phyloP scores from a whole-genome alignment of 2,329 filamentous ascomycete genomes.

The Clonostachys sp. region DNA sequence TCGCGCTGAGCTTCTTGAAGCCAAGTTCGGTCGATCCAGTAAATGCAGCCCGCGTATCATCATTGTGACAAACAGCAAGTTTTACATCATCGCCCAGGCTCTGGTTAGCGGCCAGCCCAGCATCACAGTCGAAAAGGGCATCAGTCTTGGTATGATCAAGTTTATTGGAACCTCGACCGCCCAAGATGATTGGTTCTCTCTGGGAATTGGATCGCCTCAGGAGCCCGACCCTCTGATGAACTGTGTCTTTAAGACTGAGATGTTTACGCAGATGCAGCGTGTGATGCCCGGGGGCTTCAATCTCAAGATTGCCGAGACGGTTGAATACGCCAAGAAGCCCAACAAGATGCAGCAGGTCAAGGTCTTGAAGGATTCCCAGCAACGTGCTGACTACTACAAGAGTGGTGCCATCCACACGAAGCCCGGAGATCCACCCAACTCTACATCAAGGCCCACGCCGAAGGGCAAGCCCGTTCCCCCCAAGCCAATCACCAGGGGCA shows the following conservation, averaged over 20 bases:
- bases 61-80: constrained; percentile 77
- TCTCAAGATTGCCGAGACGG: constrained; percentile 75
- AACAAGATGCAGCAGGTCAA: constrained; percentile 88
- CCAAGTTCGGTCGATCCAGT: constrained; percentile 94
- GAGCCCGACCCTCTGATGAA: constrained; percentile 91
- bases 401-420: constrained; percentile 86
- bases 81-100: constrained; percentile 84
- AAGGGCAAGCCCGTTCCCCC: constrained; percentile 81
- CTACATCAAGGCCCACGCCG: constrained; percentile 78
- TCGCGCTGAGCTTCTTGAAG: constrained; percentile 82
- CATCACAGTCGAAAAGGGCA: constrained; percentile 75
- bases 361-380: constrained; percentile 79
- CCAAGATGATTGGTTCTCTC: constrained; percentile 95
- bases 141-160: constrained; percentile 84
- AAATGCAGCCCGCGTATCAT: constrained; percentile 85
- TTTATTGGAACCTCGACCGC: constrained; percentile 75
- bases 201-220: constrained; percentile 84
- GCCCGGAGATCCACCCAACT: constrained; percentile 77
- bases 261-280: constrained; percentile 86
- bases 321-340: constrained; percentile 97
- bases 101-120: constrained; percentile 77
- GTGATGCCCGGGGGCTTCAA: constrained; percentile 76
- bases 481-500: constrained; percentile 88
- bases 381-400: constrained; percentile 83
- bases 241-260: constrained; percentile 93